Evolutionary conservation across 2,329 filamentous ascomycete genomes (phyloP), one percentile per base, ranked within the genome.

Genomic region (Trichoderma sp.): DNA sequence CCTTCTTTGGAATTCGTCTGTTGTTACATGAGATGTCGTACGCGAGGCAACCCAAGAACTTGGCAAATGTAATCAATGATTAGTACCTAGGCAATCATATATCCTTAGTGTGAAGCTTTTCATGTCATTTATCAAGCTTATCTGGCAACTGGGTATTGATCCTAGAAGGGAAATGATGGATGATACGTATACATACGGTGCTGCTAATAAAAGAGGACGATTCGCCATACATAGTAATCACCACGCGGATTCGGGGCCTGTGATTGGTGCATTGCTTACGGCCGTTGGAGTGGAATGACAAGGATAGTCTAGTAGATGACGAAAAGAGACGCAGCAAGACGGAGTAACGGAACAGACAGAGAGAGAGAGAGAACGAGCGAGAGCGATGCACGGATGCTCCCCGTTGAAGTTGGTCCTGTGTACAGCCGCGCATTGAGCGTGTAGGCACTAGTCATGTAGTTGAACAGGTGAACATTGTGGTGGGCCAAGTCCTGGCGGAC

Each of bases 221-320:
- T 59, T 69, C 45, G 45, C 66, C 66, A 59, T 35, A 69, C 29
- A 59, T 31, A 59, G 66, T 59, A 69, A 69, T 59, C 66, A 50
- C 31, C 66, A 12, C 12, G 18, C 14, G 38, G n/a, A 50, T 69
- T 69, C 45, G 38, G 41, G 7, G 24, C 27, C 38, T 53, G 27
- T 68, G 65, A 68, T 68, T 68, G 65, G 65, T 21, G 18, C 41
- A 45, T 21, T n/a, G 7, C 14, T 9, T 8, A n/a, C 21, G 24
- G 6, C 24, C 14, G 33, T 5, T 24, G 14, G 24, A 12, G 35
- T 18, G 24, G 21, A 27, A 50, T 18, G 64, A 66, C 64, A 18
- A 27, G 64, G 63, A 14, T 35, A 12, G 45, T n/a, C 14, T 21
- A 16, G 27, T 14, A 31, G 27, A n/a, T 18, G 45, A 53, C 29